Evolutionary conservation across 768 basidiomycete species (phyloP), one percentile per base, ranked within the genome.

Genomic region (Lactarius deliciosus): DNA sequence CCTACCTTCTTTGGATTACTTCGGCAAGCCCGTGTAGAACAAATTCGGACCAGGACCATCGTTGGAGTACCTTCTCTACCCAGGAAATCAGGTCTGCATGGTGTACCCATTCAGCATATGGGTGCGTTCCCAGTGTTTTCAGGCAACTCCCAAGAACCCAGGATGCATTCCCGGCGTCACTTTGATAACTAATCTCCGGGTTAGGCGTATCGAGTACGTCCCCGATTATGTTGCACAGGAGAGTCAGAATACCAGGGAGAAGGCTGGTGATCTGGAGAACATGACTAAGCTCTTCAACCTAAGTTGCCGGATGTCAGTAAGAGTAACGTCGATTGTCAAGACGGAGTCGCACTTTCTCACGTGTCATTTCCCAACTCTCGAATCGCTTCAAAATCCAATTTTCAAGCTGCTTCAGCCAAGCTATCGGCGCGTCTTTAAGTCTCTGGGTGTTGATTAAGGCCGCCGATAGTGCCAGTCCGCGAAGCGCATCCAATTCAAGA

Each of bases 131-230:
- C 3, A 93, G 77, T 10, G 81, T 77, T 1, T 77, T 76, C 77
- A 91, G 77, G 67, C 86, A 89, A n/a, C 79, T 71, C n/a, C 85
- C 85, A 18, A 91, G 69, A 1, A 85, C 80, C 82, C 85, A 87
- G 1, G 84, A 79, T 2, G 79, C 74, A 59, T 81, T 85, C 15
- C 76, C 78, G 55, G 76, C 74, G 13, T 75, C 77, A 50, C 70
- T 68, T 13, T 75, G 74, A n/a, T 73, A 75, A 60, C 78, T 76
- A 0, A 43, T 45, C 5, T 68, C 64, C 2, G 75, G 65, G 28
- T 77, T 72, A 1, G 73, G 64, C 4, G 54, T 50, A 16, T 74
- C 73, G 0, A 89, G 75, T 45, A 77, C 75, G 9, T 74, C 71
- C 41, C 83, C 77, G 30, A 87, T 76, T 9, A 89, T 78, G 5